Conservation (phyloP, 2,329 filamentous ascomycete species). For the Gremmenia infestans region DNA sequence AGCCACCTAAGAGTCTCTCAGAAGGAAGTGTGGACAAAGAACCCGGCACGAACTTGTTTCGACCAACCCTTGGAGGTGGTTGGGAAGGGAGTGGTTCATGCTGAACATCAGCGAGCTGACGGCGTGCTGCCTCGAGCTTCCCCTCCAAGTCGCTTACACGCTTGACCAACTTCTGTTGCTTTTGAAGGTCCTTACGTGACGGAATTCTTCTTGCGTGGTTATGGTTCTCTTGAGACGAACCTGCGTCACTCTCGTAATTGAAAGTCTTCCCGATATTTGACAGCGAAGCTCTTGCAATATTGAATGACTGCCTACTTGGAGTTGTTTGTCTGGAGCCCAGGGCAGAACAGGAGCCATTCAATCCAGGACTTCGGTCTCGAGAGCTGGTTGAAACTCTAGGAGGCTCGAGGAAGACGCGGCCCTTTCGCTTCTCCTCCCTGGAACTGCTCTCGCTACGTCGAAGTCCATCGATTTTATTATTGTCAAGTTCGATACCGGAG, state of each 20-base stretch:
- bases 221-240: not conserved
- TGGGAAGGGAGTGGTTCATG: slow-evolving; percentile 32
- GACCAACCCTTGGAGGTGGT: slow-evolving; percentile 23
- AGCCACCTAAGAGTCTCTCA: slow-evolving; percentile 38
- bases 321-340: slow-evolving; percentile 7
- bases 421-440: slow-evolving; percentile 25
- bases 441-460: slow-evolving; percentile 2
- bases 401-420: slow-evolving; percentile 21
- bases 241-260: slow-evolving; percentile 5
- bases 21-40: slow-evolving; percentile 40
- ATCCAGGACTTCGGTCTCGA: slow-evolving; percentile 15
- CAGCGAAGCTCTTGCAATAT: slow-evolving; percentile 16
- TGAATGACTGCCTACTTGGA: slow-evolving; percentile 16
- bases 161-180: slow-evolving; percentile 52
- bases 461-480: slow-evolving; percentile 6
- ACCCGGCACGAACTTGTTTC: slow-evolving; percentile 37
- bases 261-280: slow-evolving; percentile 20
- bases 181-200: slow-evolving; percentile 52
- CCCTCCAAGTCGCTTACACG: slow-evolving; percentile 56
- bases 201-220: slow-evolving; percentile 37
- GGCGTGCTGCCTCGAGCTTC: slow-evolving; percentile 50
- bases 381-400: slow-evolving; percentile 4
- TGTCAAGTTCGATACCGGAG: slow-evolving; percentile 24
- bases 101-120: slow-evolving; percentile 47
- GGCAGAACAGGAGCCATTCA: slow-evolving; percentile 11